Conservation (phyloP, 2,329 filamentous ascomycete species). For the Hymenoscyphus albidus region DNA sequence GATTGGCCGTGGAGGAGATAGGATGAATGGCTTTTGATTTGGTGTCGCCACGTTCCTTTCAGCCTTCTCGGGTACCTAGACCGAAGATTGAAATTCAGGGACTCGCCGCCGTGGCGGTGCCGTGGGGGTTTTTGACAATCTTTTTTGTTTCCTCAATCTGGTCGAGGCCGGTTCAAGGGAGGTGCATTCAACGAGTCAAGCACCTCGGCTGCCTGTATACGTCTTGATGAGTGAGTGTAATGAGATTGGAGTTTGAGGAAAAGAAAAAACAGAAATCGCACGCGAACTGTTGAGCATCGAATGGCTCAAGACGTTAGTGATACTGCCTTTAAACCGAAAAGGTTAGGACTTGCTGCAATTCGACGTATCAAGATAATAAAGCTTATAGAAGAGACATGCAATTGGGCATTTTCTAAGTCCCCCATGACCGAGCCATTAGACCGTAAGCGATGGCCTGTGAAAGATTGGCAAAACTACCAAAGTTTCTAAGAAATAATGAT, state of each 20-base stretch:
- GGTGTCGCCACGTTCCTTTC: constrained; percentile 7
- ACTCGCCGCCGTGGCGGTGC: constrained; percentile 7
- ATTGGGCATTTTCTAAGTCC: not conserved
- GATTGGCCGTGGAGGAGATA: constrained; percentile 1
- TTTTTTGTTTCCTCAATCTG: not conserved
- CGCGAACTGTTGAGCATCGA: not conserved
- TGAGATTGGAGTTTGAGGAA: not conserved
- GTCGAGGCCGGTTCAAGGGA: not conserved
- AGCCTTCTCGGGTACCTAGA: constrained; percentile 12
- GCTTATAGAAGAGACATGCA: not conserved
- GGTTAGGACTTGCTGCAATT: not conserved
- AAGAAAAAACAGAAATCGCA: no score
- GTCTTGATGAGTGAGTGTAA: not conserved
- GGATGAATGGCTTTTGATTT: constrained; percentile 6
- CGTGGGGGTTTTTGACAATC: not conserved
- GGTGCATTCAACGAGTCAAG: not conserved
- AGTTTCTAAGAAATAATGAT: not conserved
- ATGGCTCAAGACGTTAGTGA: not conserved
- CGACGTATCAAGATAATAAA: not conserved
- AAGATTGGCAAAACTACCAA: not conserved
- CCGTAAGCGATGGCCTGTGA: not conserved
- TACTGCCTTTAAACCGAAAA: not conserved
- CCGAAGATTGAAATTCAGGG: constrained; percentile 1
- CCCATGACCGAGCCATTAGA: not conserved
- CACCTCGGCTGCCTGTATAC: not conserved